These are phyloP conservation scores for Apostasia shenzhenica DNA, from an alignment of 106 monocot species.

Conservation along the genomic window DNA sequence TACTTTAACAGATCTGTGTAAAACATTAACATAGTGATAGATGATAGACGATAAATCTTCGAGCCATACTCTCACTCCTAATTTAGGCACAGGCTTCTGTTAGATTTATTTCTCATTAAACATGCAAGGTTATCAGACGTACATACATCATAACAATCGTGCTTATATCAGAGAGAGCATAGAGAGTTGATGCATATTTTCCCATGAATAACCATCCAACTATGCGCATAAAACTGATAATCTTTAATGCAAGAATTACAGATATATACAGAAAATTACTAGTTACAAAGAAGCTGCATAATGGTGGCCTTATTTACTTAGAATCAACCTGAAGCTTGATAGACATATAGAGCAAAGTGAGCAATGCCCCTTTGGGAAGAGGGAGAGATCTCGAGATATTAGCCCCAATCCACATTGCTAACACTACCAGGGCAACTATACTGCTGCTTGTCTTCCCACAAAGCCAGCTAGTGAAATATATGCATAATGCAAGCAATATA, in stretches of 20 bases:
- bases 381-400: constrained; percentile 38
- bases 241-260: background rate
- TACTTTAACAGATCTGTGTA: too few relatives aligned
- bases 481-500: constrained; percentile 44
- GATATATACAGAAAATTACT: background rate
- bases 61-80: too few relatives aligned
- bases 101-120: too few relatives aligned
- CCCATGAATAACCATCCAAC: too few relatives aligned
- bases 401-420: constrained; percentile 67
- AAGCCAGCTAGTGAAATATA: constrained; percentile 61
- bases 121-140: too few relatives aligned
- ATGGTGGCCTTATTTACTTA: constrained; percentile 6
- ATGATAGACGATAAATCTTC: too few relatives aligned
- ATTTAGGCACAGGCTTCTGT: too few relatives aligned
- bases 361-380: constrained; percentile 65
- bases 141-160: too few relatives aligned
- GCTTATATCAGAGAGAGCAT: too few relatives aligned
- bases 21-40: too few relatives aligned
- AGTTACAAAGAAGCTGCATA: background rate
- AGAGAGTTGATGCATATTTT: too few relatives aligned
- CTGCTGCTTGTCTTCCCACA: constrained; percentile 69
- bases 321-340: constrained; percentile 49
- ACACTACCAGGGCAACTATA: constrained; percentile 35
- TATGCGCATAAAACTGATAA: too few relatives aligned
- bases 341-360: constrained; percentile 75